These are phyloP conservation scores for Rhodotorula paludigena DNA, from an alignment of 768 basidiomycete species.

Conservation along the genomic window DNA sequence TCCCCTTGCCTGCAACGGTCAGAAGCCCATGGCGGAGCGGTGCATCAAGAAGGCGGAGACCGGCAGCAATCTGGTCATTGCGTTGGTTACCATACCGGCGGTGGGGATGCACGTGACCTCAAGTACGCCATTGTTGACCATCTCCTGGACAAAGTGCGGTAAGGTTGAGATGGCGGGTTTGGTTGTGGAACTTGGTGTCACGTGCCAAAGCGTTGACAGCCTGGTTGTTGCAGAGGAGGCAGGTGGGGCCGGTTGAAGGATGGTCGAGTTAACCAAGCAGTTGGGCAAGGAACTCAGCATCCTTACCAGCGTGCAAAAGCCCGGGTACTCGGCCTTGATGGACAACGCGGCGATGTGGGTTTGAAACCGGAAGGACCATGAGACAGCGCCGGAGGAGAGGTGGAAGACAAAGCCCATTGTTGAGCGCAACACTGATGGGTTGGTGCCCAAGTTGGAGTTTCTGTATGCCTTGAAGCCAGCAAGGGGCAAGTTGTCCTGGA, in stretches of 20 bases:
- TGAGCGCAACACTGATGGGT: not conserved
- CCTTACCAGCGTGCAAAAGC: not conserved
- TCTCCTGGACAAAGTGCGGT: conserved; percentile 48
- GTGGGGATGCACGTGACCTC: conserved; percentile 38
- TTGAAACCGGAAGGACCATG: not conserved
- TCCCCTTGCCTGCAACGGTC: conserved; percentile 1
- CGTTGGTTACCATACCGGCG: conserved; percentile 42
- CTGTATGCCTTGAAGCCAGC: too few relatives aligned
- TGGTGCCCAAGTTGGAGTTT: too few relatives aligned
- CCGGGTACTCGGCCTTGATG: conserved; percentile 51
- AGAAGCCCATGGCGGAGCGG: too few relatives aligned
- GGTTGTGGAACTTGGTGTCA: conserved; percentile 44
- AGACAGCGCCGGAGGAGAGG: not conserved
- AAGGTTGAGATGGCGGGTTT: conserved; percentile 50
- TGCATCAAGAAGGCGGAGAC: conserved; percentile 17
- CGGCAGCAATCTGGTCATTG: conserved; percentile 43
- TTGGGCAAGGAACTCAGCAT: conserved; percentile 14
- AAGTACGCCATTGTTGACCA: conserved; percentile 39
- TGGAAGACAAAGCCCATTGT: not conserved
- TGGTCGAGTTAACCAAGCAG: not conserved
- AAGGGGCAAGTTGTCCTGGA: too few relatives aligned
- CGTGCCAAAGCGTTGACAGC: conserved; percentile 45
- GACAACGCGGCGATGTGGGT: conserved; percentile 21
- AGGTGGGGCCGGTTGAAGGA: too few relatives aligned
- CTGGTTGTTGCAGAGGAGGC: conserved; percentile 11